These are phyloP conservation scores for Brasenia schreberi DNA, from an alignment of 164 flowering plant genomes.

Conservation along the genomic window DNA sequence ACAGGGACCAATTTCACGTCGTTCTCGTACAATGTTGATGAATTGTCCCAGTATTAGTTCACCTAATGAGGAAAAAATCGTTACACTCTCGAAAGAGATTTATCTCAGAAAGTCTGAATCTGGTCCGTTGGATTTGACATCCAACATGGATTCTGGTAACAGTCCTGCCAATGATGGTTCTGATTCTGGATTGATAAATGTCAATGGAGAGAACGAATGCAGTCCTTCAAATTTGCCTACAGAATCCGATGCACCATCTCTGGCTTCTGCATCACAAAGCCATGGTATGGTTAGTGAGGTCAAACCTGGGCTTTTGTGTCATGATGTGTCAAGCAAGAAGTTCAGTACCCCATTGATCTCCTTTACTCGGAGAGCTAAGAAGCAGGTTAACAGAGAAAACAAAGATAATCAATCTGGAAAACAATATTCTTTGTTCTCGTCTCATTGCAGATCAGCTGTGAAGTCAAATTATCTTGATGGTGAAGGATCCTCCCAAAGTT, in stretches of 20 bases:
- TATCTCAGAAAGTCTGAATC: conserved; percentile 21
- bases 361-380: conserved; percentile 20
- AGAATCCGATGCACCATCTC: neutral
- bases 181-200: conserved; percentile 17
- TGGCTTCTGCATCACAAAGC: neutral
- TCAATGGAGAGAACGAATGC: conserved; percentile 20
- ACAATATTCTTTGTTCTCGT: neutral
- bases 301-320: conserved; percentile 5
- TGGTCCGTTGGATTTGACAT: conserved; percentile 20
- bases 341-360: conserved; percentile 17
- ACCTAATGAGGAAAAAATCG: conserved; percentile 37
- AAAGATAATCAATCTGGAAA: neutral
- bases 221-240: conserved; percentile 8
- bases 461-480: neutral
- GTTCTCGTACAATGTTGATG: conserved; percentile 20
- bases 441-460: neutral
- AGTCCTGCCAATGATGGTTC: conserved; percentile 23
- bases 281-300: neutral
- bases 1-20: conserved; percentile 28
- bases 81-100: conserved; percentile 13
- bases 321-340: conserved; percentile 17
- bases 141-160: conserved; percentile 16
- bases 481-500: neutral
- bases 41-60: conserved; percentile 34
- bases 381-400: conserved; percentile 4